Evolutionary conservation across 805 yeast species (phyloP).

Genomic region (Ogataea allantospora): DNA sequence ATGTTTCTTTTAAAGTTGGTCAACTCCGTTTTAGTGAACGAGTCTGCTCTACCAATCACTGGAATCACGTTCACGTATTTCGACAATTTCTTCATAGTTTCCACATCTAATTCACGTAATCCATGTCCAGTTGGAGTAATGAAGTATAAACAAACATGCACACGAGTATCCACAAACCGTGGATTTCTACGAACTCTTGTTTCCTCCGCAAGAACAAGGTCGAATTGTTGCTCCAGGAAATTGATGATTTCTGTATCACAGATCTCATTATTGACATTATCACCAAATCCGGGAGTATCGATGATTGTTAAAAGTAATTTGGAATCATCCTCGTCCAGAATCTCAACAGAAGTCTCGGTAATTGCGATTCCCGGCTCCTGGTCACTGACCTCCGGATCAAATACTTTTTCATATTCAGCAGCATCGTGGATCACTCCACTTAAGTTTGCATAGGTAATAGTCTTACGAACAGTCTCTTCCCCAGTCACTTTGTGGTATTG

Average conservation of each 20-base stretch:
- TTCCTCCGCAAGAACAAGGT: constrained; percentile 78
- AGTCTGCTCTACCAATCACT: constrained; percentile 66
- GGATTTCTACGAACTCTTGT: constrained; percentile 86
- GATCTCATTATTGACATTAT: constrained; percentile 57
- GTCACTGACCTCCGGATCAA: constrained; percentile 58
- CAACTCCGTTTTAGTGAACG: constrained; percentile 63
- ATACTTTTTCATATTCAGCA: constrained; percentile 54
- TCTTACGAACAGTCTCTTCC: constrained; percentile 37
- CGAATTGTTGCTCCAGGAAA: constrained; percentile 75
- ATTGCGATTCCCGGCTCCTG: constrained; percentile 76
- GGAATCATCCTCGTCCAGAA: constrained; percentile 59
- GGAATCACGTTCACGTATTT: constrained; percentile 76
- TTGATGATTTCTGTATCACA: constrained; percentile 65
- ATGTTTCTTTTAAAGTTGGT: constrained; percentile 57
- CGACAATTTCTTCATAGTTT: constrained; percentile 66
- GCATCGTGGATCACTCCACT: constrained; percentile 55
- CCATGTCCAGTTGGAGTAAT: constrained; percentile 79
- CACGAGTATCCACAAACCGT: constrained; percentile 71
- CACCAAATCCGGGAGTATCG: constrained; percentile 63
- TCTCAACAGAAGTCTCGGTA: constrained; percentile 62
- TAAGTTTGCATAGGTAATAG: constrained; percentile 58
- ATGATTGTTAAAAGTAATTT: constrained; percentile 52
- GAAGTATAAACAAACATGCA: constrained; percentile 70
- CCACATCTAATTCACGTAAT: constrained; percentile 68
- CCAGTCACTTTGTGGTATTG: constrained; percentile 35